Conservation (phyloP, 306 rosid genomes). For the Begonia peltatifolia region DNA sequence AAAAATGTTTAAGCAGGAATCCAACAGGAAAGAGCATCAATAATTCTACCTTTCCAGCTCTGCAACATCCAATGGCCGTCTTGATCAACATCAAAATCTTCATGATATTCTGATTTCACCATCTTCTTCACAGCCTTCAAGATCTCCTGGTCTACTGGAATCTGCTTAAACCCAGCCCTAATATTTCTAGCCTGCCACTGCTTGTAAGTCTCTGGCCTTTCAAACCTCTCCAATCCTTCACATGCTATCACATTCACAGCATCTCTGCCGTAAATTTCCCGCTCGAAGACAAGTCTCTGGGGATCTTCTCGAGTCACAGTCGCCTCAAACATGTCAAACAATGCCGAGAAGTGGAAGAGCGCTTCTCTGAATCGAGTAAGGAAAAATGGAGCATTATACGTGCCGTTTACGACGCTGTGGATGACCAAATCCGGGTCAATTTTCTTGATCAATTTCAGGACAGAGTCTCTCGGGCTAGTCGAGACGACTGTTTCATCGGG, state of each 20-base stretch:
- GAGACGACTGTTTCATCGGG: conserved; percentile 57
- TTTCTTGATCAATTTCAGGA: conserved; percentile 48
- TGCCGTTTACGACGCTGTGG: conserved; percentile 33
- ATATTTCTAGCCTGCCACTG: conserved; percentile 40
- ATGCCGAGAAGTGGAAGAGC: conserved; percentile 35
- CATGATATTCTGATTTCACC: conserved; percentile 27
- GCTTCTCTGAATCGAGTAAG: conserved; percentile 57
- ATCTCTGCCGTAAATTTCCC: conserved; percentile 38
- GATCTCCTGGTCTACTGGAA: conserved; percentile 24
- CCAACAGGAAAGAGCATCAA: conserved; percentile 54
- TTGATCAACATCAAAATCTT: conserved; percentile 32
- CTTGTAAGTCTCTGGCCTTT: conserved; percentile 59
- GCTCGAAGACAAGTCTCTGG: conserved; percentile 42
- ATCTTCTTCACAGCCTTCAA: conserved; percentile 12
- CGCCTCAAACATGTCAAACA: conserved; percentile 41
- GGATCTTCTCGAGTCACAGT: conserved; percentile 19
- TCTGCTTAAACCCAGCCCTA: conserved; percentile 32
- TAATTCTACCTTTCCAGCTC: conserved; percentile 57
- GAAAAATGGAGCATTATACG: conserved; percentile 72
- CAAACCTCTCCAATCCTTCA: conserved; percentile 48
- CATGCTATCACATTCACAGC: conserved; percentile 46
- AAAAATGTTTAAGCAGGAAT: conserved; percentile 28
- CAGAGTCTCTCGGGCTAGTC: conserved; percentile 49
- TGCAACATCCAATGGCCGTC: conserved; percentile 47
- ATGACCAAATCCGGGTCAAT: conserved; percentile 53